Conservation (phyloP, 2,329 filamentous ascomycete genomes). For the Clonostachys rosea region DNA sequence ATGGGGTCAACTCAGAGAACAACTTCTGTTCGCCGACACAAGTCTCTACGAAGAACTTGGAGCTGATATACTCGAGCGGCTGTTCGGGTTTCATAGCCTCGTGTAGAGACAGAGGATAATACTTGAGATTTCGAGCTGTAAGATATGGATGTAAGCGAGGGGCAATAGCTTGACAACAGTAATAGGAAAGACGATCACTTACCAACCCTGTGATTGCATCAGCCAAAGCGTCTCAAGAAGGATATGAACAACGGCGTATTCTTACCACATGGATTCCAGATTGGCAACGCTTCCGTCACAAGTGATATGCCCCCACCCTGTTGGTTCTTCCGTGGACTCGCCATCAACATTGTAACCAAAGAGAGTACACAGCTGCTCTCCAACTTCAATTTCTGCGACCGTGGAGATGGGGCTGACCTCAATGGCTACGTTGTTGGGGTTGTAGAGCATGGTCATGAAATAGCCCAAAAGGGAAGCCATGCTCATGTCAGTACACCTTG, state of each 20-base stretch:
- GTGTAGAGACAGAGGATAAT: constrained; percentile 33
- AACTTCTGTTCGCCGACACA: constrained; percentile 22
- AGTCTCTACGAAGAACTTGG: constrained; percentile 29
- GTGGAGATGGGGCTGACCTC: constrained; percentile 41
- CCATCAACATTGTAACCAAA: constrained; percentile 35
- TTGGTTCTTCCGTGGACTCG: constrained; percentile 14
- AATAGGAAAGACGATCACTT: too few relatives aligned
- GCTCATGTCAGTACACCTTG: constrained; percentile 26
- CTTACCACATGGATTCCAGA: constrained; percentile 32
- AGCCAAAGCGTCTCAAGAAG: too few relatives aligned
- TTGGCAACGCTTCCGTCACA: constrained; percentile 40
- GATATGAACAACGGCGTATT: too few relatives aligned
- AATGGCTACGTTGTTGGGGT: constrained; percentile 41
- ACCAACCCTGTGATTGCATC: too few relatives aligned
- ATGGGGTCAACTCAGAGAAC: constrained; percentile 26
- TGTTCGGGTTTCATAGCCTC: constrained; percentile 26
- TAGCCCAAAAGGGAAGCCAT: constrained; percentile 38
- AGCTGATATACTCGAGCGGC: constrained; percentile 22
- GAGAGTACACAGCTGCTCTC: constrained; percentile 36
- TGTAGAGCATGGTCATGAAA: constrained; percentile 44
- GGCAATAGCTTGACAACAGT: too few relatives aligned
- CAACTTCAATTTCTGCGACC: constrained; percentile 34
- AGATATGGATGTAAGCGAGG: too few relatives aligned
- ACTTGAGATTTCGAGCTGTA: constrained; percentile 38
- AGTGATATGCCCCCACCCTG: constrained; percentile 38